phyloP scores from a whole-genome alignment of 768 basidiomycete species.

The Rhodotorula taiwanensis region DNA sequence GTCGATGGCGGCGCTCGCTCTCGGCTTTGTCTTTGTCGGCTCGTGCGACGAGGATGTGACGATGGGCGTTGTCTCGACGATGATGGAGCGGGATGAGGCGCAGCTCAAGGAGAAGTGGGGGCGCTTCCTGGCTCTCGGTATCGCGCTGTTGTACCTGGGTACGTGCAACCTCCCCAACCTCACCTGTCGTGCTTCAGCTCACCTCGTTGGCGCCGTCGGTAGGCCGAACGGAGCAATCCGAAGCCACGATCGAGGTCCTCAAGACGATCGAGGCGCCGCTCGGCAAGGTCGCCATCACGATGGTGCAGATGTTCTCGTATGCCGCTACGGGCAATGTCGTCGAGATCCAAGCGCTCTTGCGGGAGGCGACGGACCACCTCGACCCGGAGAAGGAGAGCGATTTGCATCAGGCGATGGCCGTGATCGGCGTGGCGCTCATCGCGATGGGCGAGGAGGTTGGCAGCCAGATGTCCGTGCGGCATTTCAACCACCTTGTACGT shows the following conservation, averaged over 20 bases:
- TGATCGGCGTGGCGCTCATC: slow-evolving; percentile 85
- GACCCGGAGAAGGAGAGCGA: slow-evolving; percentile 53
- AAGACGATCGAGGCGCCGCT: slow-evolving; percentile 90
- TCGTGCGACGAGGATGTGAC: slow-evolving; percentile 91
- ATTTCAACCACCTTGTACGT: slow-evolving; percentile 91
- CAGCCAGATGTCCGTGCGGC: slow-evolving; percentile 91
- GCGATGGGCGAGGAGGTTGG: slow-evolving; percentile 99
- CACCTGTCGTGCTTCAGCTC: no score
- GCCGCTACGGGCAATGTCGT: slow-evolving; percentile 94
- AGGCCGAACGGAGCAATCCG: slow-evolving; percentile 88
- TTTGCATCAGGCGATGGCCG: slow-evolving; percentile 84
- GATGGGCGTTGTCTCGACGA: slow-evolving; percentile 74
- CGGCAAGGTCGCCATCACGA: slow-evolving; percentile 78
- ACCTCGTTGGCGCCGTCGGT: background rate
- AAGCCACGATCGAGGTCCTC: slow-evolving; percentile 85
- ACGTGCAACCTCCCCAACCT: slow-evolving; percentile 37
- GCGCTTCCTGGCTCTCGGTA: slow-evolving; percentile 76
- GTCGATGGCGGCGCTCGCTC: slow-evolving; percentile 72
- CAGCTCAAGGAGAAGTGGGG: slow-evolving; percentile 89
- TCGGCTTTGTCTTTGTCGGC: slow-evolving; percentile 93
- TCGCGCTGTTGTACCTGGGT: slow-evolving; percentile 89
- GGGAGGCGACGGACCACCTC: slow-evolving; percentile 87
- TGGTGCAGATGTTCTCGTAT: slow-evolving; percentile 89
- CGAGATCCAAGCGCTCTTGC: slow-evolving; percentile 83
- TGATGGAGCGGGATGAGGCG: slow-evolving; percentile 63